These are phyloP conservation scores for Myxozyma vanderwaltii DNA, from an alignment of 805 yeast genomes.

Conservation along the genomic window DNA sequence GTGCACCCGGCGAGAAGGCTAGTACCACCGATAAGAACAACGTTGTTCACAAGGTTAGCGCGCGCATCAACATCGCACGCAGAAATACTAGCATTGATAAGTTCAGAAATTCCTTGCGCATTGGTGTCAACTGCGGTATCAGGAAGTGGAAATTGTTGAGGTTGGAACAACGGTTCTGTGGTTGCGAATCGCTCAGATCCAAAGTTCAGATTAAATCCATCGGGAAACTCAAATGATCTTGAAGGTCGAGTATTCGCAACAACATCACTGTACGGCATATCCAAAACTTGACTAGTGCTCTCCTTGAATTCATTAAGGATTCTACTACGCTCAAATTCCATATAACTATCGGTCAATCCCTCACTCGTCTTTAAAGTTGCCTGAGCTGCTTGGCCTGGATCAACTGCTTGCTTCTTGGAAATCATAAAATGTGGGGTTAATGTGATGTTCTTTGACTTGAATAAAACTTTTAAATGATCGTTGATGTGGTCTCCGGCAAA, in stretches of 20 bases:
- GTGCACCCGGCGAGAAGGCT: conserved; percentile 58
- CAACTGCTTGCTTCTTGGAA: conserved; percentile 42
- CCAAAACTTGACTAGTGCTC: conserved; percentile 46
- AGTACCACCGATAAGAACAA: conserved; percentile 65
- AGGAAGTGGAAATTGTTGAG: conserved; percentile 54
- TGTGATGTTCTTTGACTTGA: conserved; percentile 44
- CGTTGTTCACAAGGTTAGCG: conserved; percentile 47
- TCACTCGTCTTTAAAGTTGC: conserved; percentile 36
- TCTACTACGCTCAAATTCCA: conserved; percentile 46
- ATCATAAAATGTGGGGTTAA: conserved; percentile 44
- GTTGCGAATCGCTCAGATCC: conserved; percentile 57
- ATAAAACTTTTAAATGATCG: conserved; percentile 58
- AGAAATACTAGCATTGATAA: conserved; percentile 50
- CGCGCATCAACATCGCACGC: conserved; percentile 49
- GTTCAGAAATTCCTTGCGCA: conserved; percentile 39
- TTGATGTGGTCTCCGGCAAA: conserved; percentile 86
- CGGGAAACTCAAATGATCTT: conserved; percentile 62
- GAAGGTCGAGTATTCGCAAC: conserved; percentile 42
- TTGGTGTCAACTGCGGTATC: conserved; percentile 31
- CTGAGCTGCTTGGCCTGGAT: conserved; percentile 44
- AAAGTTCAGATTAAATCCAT: conserved; percentile 52
- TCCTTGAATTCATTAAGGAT: conserved; percentile 55
- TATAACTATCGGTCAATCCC: conserved; percentile 46
- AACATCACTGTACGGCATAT: conserved; percentile 43
- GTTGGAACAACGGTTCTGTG: conserved; percentile 73